Conservation (phyloP, 768 basidiomycete genomes). For the Psilocybe azurescens region DNA sequence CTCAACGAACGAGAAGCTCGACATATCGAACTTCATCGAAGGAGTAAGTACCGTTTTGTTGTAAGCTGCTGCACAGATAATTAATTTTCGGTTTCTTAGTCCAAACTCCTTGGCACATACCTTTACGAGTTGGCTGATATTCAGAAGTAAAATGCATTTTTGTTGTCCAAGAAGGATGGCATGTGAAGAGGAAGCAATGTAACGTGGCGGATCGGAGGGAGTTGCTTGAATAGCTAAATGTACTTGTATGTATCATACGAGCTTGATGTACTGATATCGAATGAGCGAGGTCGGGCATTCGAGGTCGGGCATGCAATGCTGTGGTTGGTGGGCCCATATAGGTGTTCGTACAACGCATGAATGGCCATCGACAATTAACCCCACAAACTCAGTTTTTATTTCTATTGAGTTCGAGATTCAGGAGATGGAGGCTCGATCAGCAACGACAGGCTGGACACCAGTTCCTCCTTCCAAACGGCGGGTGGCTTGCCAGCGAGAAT, state of each 20-base stretch:
- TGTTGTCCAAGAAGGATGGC: neutral
- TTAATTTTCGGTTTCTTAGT: conserved; percentile 37
- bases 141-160: conserved; percentile 14
- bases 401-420: neutral
- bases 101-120: conserved; percentile 81
- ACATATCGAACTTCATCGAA: conserved; percentile 86
- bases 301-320: no score
- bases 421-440: neutral
- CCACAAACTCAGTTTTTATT: neutral
- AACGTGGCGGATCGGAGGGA: neutral
- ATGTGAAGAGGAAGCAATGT: neutral
- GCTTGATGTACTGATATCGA: neutral
- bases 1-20: conserved; percentile 95
- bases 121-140: conserved; percentile 70
- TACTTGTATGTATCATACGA: neutral
- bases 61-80: neutral
- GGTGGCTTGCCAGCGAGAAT: conserved; percentile 5
- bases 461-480: conserved; percentile 18
- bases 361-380: no score
- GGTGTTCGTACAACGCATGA: no score
- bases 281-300: neutral
- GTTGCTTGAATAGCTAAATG: neutral
- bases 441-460: conserved; percentile 6
- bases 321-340: no score
- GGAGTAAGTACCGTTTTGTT: conserved; percentile 54